These are phyloP conservation scores for Macrotyloma uniflorum DNA, from an alignment of 306 rosid genomes.

Conservation along the genomic window DNA sequence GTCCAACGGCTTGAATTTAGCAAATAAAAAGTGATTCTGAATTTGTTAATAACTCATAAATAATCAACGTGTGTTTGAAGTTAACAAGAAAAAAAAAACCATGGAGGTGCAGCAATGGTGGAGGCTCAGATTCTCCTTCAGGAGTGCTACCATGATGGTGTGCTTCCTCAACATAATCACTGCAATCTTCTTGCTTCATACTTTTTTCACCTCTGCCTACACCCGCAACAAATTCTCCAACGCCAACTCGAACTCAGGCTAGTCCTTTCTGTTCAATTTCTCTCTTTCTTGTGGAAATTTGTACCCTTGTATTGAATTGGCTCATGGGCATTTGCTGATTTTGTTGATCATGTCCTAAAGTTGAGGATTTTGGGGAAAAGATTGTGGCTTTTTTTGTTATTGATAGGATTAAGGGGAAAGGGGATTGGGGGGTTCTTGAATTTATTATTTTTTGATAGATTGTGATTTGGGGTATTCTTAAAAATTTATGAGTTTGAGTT, in stretches of 20 bases:
- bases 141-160: constrained; percentile 77
- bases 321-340: constrained; percentile 36
- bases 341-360: constrained; percentile 21
- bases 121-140: constrained; percentile 76
- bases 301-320: neutral
- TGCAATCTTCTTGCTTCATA: constrained; percentile 78
- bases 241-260: constrained; percentile 52
- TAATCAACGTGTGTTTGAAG: neutral
- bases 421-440: constrained; percentile 5
- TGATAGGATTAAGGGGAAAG: neutral
- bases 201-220: constrained; percentile 67
- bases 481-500: neutral
- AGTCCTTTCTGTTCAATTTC: neutral
- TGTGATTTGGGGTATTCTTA: constrained; percentile 3
- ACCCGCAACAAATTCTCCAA: constrained; percentile 60
- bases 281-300: neutral
- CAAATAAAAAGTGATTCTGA: neutral
- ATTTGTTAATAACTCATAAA: neutral
- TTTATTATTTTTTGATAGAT: neutral
- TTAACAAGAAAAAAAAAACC: neutral
- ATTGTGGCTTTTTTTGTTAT: constrained; percentile 5
- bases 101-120: constrained; percentile 87
- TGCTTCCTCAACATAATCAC: constrained; percentile 70
- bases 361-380: neutral
- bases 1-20: constrained; percentile 42